Conservation (phyloP, 2,329 filamentous ascomycete genomes). For the Mycosphaerella sp. region DNA sequence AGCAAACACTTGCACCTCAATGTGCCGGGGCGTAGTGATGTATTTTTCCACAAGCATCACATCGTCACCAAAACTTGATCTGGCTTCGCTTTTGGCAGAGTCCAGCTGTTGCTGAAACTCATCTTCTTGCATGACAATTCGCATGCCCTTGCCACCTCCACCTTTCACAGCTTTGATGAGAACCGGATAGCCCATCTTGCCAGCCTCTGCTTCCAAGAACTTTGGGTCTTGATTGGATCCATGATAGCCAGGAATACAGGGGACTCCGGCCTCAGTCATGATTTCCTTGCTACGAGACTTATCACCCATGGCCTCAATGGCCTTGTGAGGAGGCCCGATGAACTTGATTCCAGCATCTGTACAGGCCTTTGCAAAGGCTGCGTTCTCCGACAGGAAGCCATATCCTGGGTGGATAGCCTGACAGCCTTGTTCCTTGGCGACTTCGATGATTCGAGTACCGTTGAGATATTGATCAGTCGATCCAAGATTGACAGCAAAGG, state of each 20-base stretch:
- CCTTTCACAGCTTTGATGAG: conserved; percentile 61
- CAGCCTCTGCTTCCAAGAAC: conserved; percentile 61
- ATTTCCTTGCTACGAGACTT: conserved; percentile 92
- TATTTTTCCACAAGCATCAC: conserved; percentile 63
- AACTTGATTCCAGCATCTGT: conserved; percentile 87
- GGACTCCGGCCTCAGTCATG: conserved; percentile 90
- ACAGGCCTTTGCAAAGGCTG: conserved; percentile 80
- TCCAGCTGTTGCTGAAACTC: conserved; percentile 56
- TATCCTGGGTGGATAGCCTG: conserved; percentile 94
- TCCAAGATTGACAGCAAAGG: conserved; percentile 77
- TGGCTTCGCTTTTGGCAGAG: conserved; percentile 59
- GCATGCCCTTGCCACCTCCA: conserved; percentile 63
- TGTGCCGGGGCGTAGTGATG: conserved; percentile 59
- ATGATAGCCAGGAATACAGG: conserved; percentile 94
- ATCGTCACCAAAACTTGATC: conserved; percentile 59
- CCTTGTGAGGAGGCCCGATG: conserved; percentile 78
- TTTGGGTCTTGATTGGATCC: conserved; percentile 68
- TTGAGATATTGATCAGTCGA: conserved; percentile 83
- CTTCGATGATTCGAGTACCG: conserved; percentile 80
- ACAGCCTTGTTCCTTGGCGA: conserved; percentile 80
- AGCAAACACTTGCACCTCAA: conserved; percentile 62
- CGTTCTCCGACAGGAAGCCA: conserved; percentile 90
- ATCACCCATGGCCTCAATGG: conserved; percentile 79
- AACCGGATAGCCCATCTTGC: conserved; percentile 60
- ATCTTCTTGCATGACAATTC: conserved; percentile 52